These are phyloP conservation scores for Plasmodium coatneyi DNA, from an alignment of 169 alveolate species.

Conservation along the genomic window DNA sequence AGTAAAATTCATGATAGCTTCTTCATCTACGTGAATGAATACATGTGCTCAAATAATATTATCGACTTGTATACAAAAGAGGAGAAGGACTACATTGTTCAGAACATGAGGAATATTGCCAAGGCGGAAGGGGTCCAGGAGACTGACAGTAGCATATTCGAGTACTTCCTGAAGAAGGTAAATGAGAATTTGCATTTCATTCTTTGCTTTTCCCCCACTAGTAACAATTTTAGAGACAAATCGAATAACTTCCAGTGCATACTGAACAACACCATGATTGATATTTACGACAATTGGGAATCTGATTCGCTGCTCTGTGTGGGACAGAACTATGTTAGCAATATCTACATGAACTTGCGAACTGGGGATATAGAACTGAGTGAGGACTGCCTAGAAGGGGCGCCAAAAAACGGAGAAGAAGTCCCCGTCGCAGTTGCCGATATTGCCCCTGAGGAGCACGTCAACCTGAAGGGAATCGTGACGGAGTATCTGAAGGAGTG, in stretches of 20 bases:
- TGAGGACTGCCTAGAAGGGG: background rate
- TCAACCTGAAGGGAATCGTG: constrained; percentile 40
- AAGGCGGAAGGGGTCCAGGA: constrained; percentile 93
- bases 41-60: constrained; percentile 80
- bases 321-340: constrained; percentile 31
- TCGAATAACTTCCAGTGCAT: constrained; percentile 81
- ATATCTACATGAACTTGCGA: constrained; percentile 39
- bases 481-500: constrained; percentile 60
- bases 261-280: constrained; percentile 78
- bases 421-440: background rate
- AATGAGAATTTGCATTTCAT: constrained; percentile 95
- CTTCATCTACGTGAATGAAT: constrained; percentile 81
- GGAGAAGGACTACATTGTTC: constrained; percentile 64
- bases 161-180: constrained; percentile 93
- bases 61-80: constrained; percentile 81
- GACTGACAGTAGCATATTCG: constrained; percentile 93
- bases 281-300: constrained; percentile 70
- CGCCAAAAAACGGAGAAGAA: background rate
- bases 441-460: constrained; percentile 32
- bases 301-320: constrained; percentile 65
- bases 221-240: constrained; percentile 86
- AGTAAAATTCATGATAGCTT: constrained; percentile 84
- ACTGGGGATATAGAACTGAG: constrained; percentile 44
- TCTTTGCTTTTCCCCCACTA: constrained; percentile 96
- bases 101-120: constrained; percentile 89